Evolutionary conservation across 768 basidiomycete genomes (phyloP).

Genomic region (Filobasidium floriforme): DNA sequence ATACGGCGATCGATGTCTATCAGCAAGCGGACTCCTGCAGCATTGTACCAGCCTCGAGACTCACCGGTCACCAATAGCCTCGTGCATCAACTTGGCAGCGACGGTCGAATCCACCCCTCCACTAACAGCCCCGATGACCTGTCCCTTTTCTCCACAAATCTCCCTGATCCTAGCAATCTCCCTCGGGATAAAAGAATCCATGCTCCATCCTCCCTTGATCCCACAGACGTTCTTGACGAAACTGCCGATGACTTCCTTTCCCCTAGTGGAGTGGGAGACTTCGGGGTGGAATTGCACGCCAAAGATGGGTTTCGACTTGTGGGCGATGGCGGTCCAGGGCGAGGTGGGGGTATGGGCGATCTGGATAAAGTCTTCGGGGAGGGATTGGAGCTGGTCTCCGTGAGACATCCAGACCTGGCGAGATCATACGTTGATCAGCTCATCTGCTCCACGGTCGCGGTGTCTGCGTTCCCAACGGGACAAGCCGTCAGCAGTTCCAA

Average conservation of each 20-base stretch:
- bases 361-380: constrained; percentile 74
- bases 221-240: constrained; percentile 80
- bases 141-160: constrained; percentile 86
- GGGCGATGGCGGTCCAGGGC: constrained; percentile 87
- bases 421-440: background rate
- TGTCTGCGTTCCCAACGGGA: too few relatives aligned
- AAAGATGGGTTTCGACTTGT: constrained; percentile 77
- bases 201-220: constrained; percentile 80
- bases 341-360: constrained; percentile 80
- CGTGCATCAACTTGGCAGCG: constrained; percentile 98
- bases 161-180: constrained; percentile 88
- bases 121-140: constrained; percentile 94
- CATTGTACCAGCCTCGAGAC: constrained; percentile 20
- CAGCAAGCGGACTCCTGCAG: background rate
- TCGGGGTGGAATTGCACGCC: constrained; percentile 99
- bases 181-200: constrained; percentile 98
- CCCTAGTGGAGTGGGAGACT: constrained; percentile 85
- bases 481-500: background rate
- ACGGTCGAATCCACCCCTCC: constrained; percentile 98
- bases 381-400: constrained; percentile 78
- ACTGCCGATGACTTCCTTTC: constrained; percentile 76
- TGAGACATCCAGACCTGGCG: constrained; percentile 99
- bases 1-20: background rate
- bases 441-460: background rate
- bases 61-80: constrained; percentile 94